A percentile compares a stretch with the other conserved stretches of the same genome.
Conservation (phyloP, 2,329 filamentous ascomycete genomes). For the Elsinoe batatas region DNA sequence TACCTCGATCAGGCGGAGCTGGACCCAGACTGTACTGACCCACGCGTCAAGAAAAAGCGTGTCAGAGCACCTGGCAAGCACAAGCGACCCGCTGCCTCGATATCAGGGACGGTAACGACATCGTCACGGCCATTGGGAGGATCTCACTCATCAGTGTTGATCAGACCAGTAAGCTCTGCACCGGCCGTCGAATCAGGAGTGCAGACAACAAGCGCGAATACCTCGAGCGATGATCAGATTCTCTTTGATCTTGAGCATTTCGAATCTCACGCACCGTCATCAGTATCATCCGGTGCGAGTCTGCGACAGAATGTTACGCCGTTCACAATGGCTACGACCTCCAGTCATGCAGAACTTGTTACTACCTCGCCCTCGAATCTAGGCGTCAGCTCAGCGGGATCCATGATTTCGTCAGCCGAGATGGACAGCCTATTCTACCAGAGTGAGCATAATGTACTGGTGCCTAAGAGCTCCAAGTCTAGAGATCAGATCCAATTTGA, state of each 20-base stretch:
- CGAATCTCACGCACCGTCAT: not conserved
- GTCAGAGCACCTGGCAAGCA: not conserved
- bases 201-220: not conserved
- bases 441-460: not conserved
- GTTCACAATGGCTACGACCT: not conserved
- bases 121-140: not conserved
- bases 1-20: slow-evolving; percentile 24
- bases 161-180: not conserved
- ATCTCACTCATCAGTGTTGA: not conserved
- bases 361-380: not conserved
- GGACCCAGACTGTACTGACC: slow-evolving; percentile 21
- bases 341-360: not conserved
- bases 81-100: not conserved
- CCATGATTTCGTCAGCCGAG: not conserved
- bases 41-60: slow-evolving; percentile 16
- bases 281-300: not conserved
- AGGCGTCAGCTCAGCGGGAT: not conserved
- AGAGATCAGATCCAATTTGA: slow-evolving; percentile 2
- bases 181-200: not conserved
- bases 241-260: not conserved
- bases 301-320: not conserved
- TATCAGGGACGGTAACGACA: not conserved
- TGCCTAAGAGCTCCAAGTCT: not conserved
- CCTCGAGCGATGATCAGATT: not conserved
- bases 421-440: not conserved